Evolutionary conservation across 805 yeast species (phyloP), one percentile per base, ranked within the genome.

Genomic region (Saccharomyces jurei): DNA sequence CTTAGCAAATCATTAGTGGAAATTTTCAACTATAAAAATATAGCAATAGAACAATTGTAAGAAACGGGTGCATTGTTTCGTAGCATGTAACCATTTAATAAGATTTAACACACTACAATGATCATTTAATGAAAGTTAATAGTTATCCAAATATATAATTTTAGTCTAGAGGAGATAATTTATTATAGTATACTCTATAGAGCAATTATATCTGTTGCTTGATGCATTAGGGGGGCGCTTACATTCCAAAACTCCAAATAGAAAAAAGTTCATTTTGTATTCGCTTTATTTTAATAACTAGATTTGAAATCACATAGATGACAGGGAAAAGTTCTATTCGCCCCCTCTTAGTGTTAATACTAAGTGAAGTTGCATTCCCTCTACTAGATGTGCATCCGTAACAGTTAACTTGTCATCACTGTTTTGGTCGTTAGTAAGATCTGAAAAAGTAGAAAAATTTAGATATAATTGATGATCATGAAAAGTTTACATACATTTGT

Each of bases 291-390:
- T 1, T 46, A 3, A 8, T 46, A 46, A 17, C 13, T 11, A 29
- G 13, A 8, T 17, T 36, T 3, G 22, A 17, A 17, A 17, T 6
- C 2, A 17, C 41, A 32, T 6, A 36, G 17, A 36, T 21, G 17
- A 17, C 25, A 17, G 11, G 8, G 1, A 21, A n/a, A 2, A 6
- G 22, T 2, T 17, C 22, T 36, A 67, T 50, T 54, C 53, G 17
- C 98, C 98, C 1, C 99, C 99, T 71, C 98, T 84, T 52, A 92
- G 80, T 1, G 98, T 92, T 63, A 92, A 75, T 17, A 94, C 98
- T 64, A 92, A 77, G 72, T 92, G 97, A 62, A 92, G 76, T 52
- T 89, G 89, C 47, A 92, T 81, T 11, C 97, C 98, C 1, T 96
- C 87, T 53, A 77, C 82, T 44, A 92, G 79, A n/a, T 88, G 87